Percentiles rank a stretch among this genome's conserved stretches.
Conservation (phyloP, 306 rosid genomes). For the Senna tora region DNA sequence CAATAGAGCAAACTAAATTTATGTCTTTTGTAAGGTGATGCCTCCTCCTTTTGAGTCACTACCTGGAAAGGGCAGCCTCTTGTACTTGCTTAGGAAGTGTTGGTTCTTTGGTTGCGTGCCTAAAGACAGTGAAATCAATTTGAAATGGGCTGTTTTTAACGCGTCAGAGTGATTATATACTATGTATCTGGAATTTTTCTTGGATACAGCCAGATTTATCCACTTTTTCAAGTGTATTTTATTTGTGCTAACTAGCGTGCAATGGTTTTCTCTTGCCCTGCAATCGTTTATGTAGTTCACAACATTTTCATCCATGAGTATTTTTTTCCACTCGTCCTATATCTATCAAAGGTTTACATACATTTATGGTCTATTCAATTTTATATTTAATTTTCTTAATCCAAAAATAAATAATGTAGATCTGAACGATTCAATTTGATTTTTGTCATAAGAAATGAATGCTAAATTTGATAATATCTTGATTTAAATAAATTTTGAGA, state of each 20-base stretch:
- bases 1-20: slow-evolving; percentile 45
- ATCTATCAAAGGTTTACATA: too few relatives aligned
- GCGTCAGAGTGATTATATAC: slow-evolving; percentile 52
- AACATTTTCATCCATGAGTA: too few relatives aligned
- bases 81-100: slow-evolving; percentile 61
- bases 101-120: slow-evolving; percentile 60
- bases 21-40: slow-evolving; percentile 49
- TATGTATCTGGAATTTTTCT: slow-evolving; percentile 51
- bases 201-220: slow-evolving; percentile 45
- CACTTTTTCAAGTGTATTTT: slow-evolving; percentile 42
- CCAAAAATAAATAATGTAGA: too few relatives aligned
- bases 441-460: too few relatives aligned
- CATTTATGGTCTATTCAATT: too few relatives aligned
- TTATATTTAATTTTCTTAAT: too few relatives aligned
- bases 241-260: slow-evolving; percentile 8
- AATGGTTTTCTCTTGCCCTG: not conserved
- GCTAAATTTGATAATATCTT: too few relatives aligned
- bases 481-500: too few relatives aligned
- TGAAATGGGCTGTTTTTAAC: slow-evolving; percentile 50
- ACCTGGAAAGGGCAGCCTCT: slow-evolving; percentile 55
- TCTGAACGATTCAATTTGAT: too few relatives aligned
- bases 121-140: slow-evolving; percentile 50
- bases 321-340: too few relatives aligned
- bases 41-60: slow-evolving; percentile 57
- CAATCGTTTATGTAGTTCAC: not conserved